Percentiles rank a stretch among this genome's conserved stretches.
These are phyloP conservation scores for Peziza echinospora DNA, from an alignment of 495 filamentous ascomycete genomes.

Conservation along the genomic window DNA sequence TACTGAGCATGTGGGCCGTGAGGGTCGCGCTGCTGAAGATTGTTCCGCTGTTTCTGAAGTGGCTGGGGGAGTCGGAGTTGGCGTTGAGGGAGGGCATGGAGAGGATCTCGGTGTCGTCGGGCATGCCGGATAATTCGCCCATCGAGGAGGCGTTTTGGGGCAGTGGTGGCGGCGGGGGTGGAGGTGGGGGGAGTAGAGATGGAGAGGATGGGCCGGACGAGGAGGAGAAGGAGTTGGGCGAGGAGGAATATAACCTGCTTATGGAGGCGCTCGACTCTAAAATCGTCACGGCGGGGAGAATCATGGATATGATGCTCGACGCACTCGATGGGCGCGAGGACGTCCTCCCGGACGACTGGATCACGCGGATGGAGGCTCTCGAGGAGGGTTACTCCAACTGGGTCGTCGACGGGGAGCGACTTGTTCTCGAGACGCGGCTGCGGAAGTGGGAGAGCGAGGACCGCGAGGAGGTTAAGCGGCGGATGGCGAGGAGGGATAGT, in stretches of 20 bases:
- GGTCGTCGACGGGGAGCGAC: conserved; percentile 25
- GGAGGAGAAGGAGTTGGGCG: conserved; percentile 19
- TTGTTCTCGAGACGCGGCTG: conserved; percentile 16
- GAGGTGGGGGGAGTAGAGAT: no score
- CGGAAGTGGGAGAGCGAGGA: conserved; percentile 8
- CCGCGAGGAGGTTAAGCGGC: conserved; percentile 7
- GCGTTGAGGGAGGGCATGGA: conserved; percentile 42
- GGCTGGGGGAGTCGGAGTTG: conserved; percentile 39
- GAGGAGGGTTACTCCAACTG: conserved; percentile 66
- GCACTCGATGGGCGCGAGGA: conserved; percentile 62
- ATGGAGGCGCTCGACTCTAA: conserved; percentile 41
- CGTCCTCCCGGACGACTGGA: conserved; percentile 66
- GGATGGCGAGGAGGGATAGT: conserved; percentile 6
- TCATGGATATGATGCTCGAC: conserved; percentile 68
- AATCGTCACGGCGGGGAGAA: conserved; percentile 44
- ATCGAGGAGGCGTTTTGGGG: no score
- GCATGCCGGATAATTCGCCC: neutral
- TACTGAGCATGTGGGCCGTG: conserved; percentile 54
- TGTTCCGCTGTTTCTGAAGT: conserved; percentile 44
- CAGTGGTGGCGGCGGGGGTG: no score
- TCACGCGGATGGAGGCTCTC: conserved; percentile 58
- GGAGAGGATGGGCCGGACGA: conserved; percentile 1
- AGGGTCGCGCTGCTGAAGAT: conserved; percentile 51
- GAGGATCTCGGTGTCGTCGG: conserved; percentile 26
- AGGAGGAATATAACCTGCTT: conserved; percentile 37